phyloP scores from a whole-genome alignment of 768 basidiomycete species.

The Lentinus tigrinus region DNA sequence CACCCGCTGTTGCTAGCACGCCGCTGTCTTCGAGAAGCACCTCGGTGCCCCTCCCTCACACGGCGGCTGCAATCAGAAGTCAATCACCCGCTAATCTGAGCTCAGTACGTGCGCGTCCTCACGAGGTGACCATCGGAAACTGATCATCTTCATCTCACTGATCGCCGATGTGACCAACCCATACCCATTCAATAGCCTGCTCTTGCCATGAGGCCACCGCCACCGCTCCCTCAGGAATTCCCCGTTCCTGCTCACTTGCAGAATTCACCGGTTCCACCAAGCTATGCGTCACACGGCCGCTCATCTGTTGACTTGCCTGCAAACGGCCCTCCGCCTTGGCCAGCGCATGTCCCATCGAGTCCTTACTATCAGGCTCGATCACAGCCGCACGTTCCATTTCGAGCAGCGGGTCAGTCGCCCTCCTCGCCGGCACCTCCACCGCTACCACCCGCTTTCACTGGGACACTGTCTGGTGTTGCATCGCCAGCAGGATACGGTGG shows the following conservation, averaged over 20 bases:
- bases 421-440: constrained; percentile 7
- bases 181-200: constrained; percentile 14
- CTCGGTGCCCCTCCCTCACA: constrained; percentile 5
- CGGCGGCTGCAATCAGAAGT: neutral
- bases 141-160: constrained; percentile 12
- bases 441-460: constrained; percentile 14
- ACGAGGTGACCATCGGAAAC: neutral
- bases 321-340: constrained; percentile 4
- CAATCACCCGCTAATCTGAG: constrained; percentile 7
- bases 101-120: constrained; percentile 15
- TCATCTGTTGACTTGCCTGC: constrained; percentile 1
- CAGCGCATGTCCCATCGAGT: constrained; percentile 10
- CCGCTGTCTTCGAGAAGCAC: constrained; percentile 13
- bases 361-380: constrained; percentile 11
- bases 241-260: constrained; percentile 14
- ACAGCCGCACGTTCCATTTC: constrained; percentile 8
- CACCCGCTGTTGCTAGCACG: constrained; percentile 9
- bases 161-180: constrained; percentile 8
- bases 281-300: constrained; percentile 17
- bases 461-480: neutral
- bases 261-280: constrained; percentile 22
- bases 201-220: constrained; percentile 23
- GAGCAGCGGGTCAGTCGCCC: constrained; percentile 7
- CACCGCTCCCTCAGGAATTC: constrained; percentile 23
- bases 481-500: neutral